Evolutionary conservation across 2,329 filamentous ascomycete genomes (phyloP).

Genomic region (Grosmannia penicillata): DNA sequence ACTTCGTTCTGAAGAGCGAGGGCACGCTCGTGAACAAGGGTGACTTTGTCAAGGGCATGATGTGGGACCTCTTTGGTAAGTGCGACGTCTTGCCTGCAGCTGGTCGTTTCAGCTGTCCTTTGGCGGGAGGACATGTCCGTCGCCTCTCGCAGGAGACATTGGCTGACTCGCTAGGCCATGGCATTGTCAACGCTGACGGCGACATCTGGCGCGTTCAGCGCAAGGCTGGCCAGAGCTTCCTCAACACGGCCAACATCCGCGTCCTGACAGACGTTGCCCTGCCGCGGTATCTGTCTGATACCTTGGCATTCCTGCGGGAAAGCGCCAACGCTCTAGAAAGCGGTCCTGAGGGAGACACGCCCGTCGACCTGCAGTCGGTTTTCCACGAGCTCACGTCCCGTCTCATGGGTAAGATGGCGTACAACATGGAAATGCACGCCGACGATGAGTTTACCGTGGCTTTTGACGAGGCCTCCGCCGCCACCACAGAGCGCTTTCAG

Average conservation of each 20-base stretch:
- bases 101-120: background rate
- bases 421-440: conserved; percentile 52
- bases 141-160: no score
- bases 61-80: conserved; percentile 46
- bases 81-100: background rate
- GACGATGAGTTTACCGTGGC: conserved; percentile 43
- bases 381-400: conserved; percentile 51
- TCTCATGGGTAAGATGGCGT: conserved; percentile 54
- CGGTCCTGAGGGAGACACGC: no score
- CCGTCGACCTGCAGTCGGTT: conserved; percentile 41
- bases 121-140: no score
- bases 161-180: conserved; percentile 28
- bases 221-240: conserved; percentile 44
- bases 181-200: conserved; percentile 53
- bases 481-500: conserved; percentile 46
- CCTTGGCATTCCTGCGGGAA: conserved; percentile 22
- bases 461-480: conserved; percentile 48
- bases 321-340: conserved; percentile 9
- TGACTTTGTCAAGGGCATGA: conserved; percentile 42
- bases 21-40: conserved; percentile 43
- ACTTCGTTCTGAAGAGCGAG: conserved; percentile 47
- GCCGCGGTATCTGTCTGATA: conserved; percentile 34
- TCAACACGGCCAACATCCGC: conserved; percentile 41
- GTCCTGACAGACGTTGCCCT: conserved; percentile 41
- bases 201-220: conserved; percentile 48